Evolutionary conservation across 2,329 filamentous ascomycete species (phyloP).

Genomic region (Aspergillus aculeatus): DNA sequence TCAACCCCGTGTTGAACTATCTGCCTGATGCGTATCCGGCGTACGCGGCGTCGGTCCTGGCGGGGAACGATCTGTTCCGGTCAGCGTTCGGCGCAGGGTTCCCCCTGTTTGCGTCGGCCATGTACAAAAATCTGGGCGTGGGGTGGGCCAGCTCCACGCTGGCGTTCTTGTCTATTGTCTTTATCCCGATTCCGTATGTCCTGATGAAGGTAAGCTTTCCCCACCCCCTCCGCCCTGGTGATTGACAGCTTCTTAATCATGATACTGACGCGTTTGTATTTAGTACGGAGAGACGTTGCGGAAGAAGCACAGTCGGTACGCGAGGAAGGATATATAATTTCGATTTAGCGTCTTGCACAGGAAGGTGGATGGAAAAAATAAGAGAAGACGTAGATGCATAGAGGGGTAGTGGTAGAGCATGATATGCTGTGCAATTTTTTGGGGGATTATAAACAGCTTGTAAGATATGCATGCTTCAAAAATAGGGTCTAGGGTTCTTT

Average conservation of each 20-base stretch:
- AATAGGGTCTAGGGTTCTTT: no score
- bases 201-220: background rate
- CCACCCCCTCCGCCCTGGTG: background rate
- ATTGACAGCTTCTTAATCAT: background rate
- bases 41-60: conserved; percentile 68
- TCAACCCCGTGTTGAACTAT: conserved; percentile 71
- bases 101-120: conserved; percentile 24
- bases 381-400: background rate
- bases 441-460: no score
- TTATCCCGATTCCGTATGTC: conserved; percentile 3
- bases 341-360: background rate
- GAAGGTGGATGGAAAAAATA: no score
- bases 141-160: conserved; percentile 5
- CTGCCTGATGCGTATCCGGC: conserved; percentile 69
- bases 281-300: conserved; percentile 1
- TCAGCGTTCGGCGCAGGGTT: conserved; percentile 50
- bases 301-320: conserved; percentile 1
- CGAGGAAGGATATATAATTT: conserved; percentile 3
- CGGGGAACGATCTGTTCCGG: conserved; percentile 68
- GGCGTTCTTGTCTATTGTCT: background rate
- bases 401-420: no score
- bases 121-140: conserved; percentile 29
- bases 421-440: no score
- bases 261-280: background rate
- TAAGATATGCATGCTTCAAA: no score